A percentile compares a stretch with the other conserved stretches of the same genome.
Conservation (phyloP, 768 basidiomycete species). For the Crepidotus variabilis region DNA sequence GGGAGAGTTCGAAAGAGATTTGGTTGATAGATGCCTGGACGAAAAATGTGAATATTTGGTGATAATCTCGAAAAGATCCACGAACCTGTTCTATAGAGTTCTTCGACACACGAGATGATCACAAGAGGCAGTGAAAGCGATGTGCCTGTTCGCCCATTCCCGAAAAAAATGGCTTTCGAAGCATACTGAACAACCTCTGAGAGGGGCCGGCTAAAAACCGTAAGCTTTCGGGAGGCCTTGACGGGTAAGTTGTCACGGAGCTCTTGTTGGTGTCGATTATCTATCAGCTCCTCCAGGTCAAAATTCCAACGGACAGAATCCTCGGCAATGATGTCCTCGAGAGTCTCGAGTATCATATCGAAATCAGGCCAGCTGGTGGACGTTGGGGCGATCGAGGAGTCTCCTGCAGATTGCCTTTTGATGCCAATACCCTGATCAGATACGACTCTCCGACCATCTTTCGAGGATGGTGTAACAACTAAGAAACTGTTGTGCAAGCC, state of each 20-base stretch:
- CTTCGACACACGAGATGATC: background rate
- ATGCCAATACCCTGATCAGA: background rate
- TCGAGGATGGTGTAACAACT: background rate
- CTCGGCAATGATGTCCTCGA: background rate
- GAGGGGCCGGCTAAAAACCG: background rate
- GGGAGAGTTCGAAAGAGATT: conserved; percentile 30
- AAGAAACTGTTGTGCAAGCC: background rate
- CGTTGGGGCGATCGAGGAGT: background rate
- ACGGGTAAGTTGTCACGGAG: background rate
- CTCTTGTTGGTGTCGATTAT: background rate
- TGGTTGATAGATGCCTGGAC: conserved; percentile 29
- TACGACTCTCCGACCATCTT: background rate
- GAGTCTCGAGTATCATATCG: background rate
- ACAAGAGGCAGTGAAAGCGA: background rate
- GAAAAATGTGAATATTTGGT: background rate
- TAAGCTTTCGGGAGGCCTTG: background rate
- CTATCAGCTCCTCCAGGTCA: background rate
- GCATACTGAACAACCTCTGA: background rate
- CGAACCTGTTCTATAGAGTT: background rate
- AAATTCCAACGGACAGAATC: background rate
- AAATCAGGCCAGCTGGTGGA: background rate
- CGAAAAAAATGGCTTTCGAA: background rate
- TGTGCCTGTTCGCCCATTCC: background rate
- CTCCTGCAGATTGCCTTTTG: background rate
- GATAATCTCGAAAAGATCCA: background rate